Percentiles rank a stretch among this genome's conserved stretches.
Conservation (phyloP, 805 yeast genomes). For the Sungouiozyma ichnusensis region DNA sequence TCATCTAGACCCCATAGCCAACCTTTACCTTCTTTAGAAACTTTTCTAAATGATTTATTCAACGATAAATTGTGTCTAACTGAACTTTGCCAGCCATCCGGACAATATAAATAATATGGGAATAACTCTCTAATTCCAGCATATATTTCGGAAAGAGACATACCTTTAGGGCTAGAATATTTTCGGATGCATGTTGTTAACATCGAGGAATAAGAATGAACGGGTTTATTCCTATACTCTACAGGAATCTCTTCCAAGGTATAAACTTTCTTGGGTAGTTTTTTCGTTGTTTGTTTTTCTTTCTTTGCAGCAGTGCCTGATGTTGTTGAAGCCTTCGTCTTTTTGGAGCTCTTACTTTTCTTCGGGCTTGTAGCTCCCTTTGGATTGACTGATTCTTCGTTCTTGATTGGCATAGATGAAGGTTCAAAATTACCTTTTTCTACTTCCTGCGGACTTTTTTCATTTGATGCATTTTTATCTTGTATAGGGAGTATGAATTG, state of each 20-base stretch:
- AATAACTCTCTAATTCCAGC: constrained; percentile 76
- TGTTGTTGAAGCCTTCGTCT: constrained; percentile 8
- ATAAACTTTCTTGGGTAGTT: constrained; percentile 52
- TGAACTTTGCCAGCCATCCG: constrained; percentile 96
- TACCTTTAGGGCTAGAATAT: constrained; percentile 56
- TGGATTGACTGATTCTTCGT: constrained; percentile 1
- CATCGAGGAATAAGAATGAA: constrained; percentile 67
- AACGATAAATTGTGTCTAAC: constrained; percentile 83
- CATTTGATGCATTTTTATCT: constrained; percentile 32
- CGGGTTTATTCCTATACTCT: constrained; percentile 77
- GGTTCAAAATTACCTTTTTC: neutral
- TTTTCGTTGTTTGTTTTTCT: constrained; percentile 40
- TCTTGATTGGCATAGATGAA: constrained; percentile 4
- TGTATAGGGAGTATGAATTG: constrained; percentile 74
- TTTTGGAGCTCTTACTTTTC: constrained; percentile 2
- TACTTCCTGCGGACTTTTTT: constrained; percentile 3
- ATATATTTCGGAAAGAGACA: constrained; percentile 76
- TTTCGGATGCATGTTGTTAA: constrained; percentile 70
- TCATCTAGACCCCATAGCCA: constrained; percentile 94
- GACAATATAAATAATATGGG: constrained; percentile 88
- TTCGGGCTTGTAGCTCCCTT: constrained; percentile 3
- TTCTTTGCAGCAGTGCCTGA: constrained; percentile 30
- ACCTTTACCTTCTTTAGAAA: constrained; percentile 81
- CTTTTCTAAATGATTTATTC: constrained; percentile 74
- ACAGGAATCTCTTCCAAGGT: constrained; percentile 80